Evolutionary conservation across 2,329 filamentous ascomycete species (phyloP).

Genomic region (Monilinia fructicola): DNA sequence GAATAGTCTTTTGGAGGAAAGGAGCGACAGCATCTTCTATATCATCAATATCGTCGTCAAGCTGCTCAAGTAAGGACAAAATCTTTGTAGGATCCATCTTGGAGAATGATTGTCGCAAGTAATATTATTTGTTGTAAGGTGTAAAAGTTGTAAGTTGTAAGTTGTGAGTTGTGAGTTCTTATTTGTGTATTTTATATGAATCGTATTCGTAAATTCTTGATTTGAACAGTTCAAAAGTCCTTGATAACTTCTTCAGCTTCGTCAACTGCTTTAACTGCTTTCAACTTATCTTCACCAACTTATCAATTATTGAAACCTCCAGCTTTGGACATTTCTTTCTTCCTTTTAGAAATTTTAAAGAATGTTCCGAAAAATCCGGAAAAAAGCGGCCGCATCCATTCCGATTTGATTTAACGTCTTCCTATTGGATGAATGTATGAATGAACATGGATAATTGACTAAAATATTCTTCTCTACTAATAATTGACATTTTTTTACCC

Average conservation of each 20-base stretch:
- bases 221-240: no score
- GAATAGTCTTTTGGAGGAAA: constrained; percentile 64
- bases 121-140: neutral
- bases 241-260: no score
- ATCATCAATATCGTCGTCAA: constrained; percentile 76
- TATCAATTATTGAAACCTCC: neutral
- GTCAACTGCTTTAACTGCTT: no score
- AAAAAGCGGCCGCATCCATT: constrained; percentile 16
- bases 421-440: neutral
- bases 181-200: no score
- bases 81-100: constrained; percentile 46
- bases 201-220: neutral
- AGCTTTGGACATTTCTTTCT: neutral
- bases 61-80: constrained; percentile 45
- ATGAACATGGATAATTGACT: neutral
- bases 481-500: neutral
- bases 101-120: neutral
- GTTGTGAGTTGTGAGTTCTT: neutral
- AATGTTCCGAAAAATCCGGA: neutral
- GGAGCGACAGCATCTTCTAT: constrained; percentile 73
- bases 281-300: neutral
- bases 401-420: constrained; percentile 2
- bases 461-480: constrained; percentile 11
- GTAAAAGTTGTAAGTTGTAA: no score
- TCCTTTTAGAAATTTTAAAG: neutral